Evolutionary conservation across 768 basidiomycete genomes (phyloP).

Genomic region (Pulveroboletus sp.): DNA sequence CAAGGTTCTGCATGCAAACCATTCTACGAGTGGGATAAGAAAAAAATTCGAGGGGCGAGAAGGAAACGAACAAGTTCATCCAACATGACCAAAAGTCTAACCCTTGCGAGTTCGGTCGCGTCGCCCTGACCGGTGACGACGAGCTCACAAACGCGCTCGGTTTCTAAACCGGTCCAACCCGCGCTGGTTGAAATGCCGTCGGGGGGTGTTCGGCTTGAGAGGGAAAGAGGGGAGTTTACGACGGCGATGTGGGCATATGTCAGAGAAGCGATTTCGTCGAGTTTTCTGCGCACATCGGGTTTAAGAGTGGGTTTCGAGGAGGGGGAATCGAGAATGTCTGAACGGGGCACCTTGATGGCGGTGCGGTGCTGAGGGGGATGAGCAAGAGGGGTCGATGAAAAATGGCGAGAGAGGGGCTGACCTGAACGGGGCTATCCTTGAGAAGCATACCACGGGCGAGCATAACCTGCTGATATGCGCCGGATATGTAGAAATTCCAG

Average conservation of each 20-base stretch:
- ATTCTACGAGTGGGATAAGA: conserved; percentile 47
- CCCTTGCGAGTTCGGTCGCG: conserved; percentile 87
- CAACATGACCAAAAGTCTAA: conserved; percentile 87
- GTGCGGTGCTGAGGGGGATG: conserved; percentile 62
- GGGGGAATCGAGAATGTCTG: conserved; percentile 88
- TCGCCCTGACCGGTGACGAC: conserved; percentile 88
- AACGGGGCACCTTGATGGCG: conserved; percentile 86
- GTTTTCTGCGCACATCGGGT: conserved; percentile 72
- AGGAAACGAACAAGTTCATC: conserved; percentile 80
- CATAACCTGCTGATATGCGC: conserved; percentile 92
- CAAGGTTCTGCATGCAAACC: conserved; percentile 88
- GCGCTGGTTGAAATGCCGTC: conserved; percentile 74
- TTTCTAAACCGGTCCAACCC: conserved; percentile 89
- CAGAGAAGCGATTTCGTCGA: conserved; percentile 93
- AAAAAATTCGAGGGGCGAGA: neutral
- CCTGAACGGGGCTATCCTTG: conserved; percentile 86
- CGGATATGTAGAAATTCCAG: conserved; percentile 91
- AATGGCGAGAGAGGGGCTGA: conserved; percentile 29
- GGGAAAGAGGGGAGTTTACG: conserved; percentile 77
- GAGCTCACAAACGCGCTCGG: conserved; percentile 90
- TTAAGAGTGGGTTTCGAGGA: conserved; percentile 79
- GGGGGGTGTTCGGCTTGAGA: conserved; percentile 73
- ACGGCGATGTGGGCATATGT: conserved; percentile 94
- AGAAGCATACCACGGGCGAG: conserved; percentile 83
- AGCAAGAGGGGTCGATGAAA: conserved; percentile 10